Evolutionary conservation across 164 flowering plant genomes (phyloP), one percentile per base, ranked within the genome.

Genomic region (Sextonia rubra): DNA sequence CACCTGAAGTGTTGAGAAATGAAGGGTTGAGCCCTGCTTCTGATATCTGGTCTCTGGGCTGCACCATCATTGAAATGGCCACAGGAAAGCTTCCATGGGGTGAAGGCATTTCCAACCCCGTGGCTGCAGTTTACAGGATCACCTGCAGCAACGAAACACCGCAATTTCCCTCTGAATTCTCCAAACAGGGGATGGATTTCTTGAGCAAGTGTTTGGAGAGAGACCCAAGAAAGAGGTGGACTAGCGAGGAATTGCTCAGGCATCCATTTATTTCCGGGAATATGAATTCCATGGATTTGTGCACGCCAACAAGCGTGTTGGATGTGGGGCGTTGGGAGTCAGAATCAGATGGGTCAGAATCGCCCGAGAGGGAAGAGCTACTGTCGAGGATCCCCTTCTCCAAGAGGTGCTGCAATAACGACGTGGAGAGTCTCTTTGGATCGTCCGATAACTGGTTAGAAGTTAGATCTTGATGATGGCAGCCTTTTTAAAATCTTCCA

Each of bases 41-140:
- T 4, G 93, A 88, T 68, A 79, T 89, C 17, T 88, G 93, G 93
- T 86, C 93, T 2, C 71, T 89, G 56, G 93, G 93, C 3, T 88
- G 91, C 78, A 85, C 89, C 0, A 73, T 88, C 6, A 81, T 89
- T 17, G 93, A 88, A 70, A 86, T 89, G 93, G 90, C 85, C 6
- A 85, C 87, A 0, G 91, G 91, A 3, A 76, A 71, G 65, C 79
- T 83, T 47, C 90, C 93, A 0, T 88, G 90, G 90, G 69, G 68
- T 0, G 79, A 65, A 12, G 65, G 74, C 24, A 24, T 69, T 30
- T 75, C 77, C 9, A 78, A 80, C 73, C 81, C 82, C 14, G 62
- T 82, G 77, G 82, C 85, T 9, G 77, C 83, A n/a, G 60, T 86
- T 47, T 64, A 82, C 55, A 84, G 77, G 79, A 85, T 89, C 49